Evolutionary conservation across 2,329 filamentous ascomycete species (phyloP).

Genomic region (Alternaria panax): DNA sequence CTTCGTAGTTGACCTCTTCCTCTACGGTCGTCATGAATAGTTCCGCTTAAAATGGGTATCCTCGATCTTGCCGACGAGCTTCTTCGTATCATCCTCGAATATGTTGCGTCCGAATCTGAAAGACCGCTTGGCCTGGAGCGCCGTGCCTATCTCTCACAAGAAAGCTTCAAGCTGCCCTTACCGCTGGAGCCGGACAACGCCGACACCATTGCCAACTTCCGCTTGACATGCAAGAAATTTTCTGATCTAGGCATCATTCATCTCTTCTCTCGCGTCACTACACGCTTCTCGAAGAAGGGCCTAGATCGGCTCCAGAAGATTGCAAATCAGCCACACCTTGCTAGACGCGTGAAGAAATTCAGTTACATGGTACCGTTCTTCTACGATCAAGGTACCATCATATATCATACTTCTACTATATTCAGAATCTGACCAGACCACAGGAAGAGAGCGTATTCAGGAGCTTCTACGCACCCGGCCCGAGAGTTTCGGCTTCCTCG

Average conservation of each 20-base stretch:
- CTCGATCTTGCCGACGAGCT: slow-evolving; percentile 59
- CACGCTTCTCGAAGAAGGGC: slow-evolving; percentile 59
- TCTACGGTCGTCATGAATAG: slow-evolving; percentile 36
- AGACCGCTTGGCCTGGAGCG: slow-evolving; percentile 60
- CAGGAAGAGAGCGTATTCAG: slow-evolving; percentile 51
- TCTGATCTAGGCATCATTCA: slow-evolving; percentile 56
- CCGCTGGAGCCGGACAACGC: slow-evolving; percentile 53
- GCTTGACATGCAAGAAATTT: slow-evolving; percentile 48
- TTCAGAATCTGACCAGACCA: slow-evolving; percentile 28
- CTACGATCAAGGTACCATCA: slow-evolving; percentile 59
- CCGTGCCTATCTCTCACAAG: slow-evolving; percentile 60
- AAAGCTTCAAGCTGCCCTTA: slow-evolving; percentile 58
- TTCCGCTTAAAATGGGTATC: slow-evolving; percentile 44
- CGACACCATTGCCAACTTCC: slow-evolving; percentile 56
- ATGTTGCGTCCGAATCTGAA: slow-evolving; percentile 61
- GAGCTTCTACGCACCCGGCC: slow-evolving; percentile 50
- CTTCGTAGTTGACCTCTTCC: slow-evolving; percentile 10
- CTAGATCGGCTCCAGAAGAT: slow-evolving; percentile 60
- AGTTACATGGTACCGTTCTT: slow-evolving; percentile 68
- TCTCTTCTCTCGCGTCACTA: slow-evolving; percentile 61
- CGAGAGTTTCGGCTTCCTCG: slow-evolving; percentile 46
- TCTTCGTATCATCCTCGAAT: slow-evolving; percentile 59
- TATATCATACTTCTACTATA: background rate
- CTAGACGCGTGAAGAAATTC: slow-evolving; percentile 65
- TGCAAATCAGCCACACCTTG: slow-evolving; percentile 58